Evolutionary conservation across 176 grass and related monocot genomes (phyloP), one percentile per base, ranked within the genome.

Genomic region (Lolium perenne): DNA sequence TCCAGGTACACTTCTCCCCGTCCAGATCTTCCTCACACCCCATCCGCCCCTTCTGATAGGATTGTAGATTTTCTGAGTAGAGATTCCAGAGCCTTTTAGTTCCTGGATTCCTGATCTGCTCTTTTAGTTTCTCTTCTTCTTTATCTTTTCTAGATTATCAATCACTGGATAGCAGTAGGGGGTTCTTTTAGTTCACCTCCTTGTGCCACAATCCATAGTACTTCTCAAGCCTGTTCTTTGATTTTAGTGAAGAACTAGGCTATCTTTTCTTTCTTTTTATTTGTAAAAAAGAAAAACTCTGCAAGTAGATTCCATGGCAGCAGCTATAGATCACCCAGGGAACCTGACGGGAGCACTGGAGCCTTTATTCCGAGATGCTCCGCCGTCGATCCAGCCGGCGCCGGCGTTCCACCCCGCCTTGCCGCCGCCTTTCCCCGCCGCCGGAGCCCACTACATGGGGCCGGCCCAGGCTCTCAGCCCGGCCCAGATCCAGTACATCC

Each of bases 161-260:
- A 70, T 51, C 15, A 15, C 15, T 38, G 3, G 46, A 15, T 63
- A 56, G 38, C 9, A 5, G 68, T 38, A 69, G 88, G 55, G 48
- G 70, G 35, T 81, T 22, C 2, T 62, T 62, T 59, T 6, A 14
- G 45, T 56, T 56, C 54, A 56, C 54, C 17, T 56, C 54, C 54
- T 56, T 56, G 6, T 20, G 54, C 54, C 54, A 56, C 54, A 56
- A 56, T 18, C 54, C 54, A 56, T 6, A 56, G 18, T 7, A 56
- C n/a, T 20, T 56, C 18, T 56, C 16, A 8, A 50, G 83, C 78
- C 83, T 32, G 70, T 86, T 89, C 83, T 86, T 71, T 38, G 83
- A 77, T 86, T 82, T 86, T 86, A 12, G 83, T 68, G 40, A 89
- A 90, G 88, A 82, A 82, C 64, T 4, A 77, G 88, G 83, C 71